Percentiles rank a stretch among this genome's conserved stretches.
Evolutionary conservation across 192 early-diverging fungal species (phyloP).

Genomic region (Jimgerdemannia flammicorona): DNA sequence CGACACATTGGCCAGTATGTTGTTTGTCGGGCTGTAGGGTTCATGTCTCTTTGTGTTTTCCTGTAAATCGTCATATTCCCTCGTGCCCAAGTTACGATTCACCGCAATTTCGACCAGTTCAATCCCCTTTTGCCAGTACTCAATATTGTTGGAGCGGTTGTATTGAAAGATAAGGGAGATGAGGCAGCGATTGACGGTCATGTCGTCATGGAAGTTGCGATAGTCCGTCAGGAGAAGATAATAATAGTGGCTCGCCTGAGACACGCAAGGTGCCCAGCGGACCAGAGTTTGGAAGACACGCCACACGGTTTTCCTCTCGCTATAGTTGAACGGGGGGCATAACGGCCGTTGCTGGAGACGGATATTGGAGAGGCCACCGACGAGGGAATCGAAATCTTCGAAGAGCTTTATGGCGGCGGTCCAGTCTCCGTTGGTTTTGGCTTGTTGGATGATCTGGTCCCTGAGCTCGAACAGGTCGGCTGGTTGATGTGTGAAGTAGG

Average conservation of each 20-base stretch:
- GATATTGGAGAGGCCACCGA: background rate
- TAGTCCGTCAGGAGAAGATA: background rate
- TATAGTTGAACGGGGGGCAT: too few species aligned
- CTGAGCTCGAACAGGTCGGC: too few species aligned
- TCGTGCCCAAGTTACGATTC: slow-evolving; percentile 13
- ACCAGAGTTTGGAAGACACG: background rate
- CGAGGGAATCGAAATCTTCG: background rate
- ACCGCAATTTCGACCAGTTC: slow-evolving; percentile 25
- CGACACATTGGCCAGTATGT: background rate
- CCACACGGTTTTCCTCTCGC: background rate
- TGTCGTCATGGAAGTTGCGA: background rate
- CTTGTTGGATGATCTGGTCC: background rate
- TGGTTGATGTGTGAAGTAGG: too few species aligned
- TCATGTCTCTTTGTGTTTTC: background rate
- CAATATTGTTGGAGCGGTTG: slow-evolving; percentile 4
- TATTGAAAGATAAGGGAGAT: slow-evolving; percentile 27
- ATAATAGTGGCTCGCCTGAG: background rate
- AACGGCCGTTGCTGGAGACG: too few species aligned
- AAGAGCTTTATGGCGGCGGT: background rate
- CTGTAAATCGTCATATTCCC: too few species aligned
- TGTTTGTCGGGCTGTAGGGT: background rate
- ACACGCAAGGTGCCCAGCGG: background rate
- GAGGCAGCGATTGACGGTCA: slow-evolving; percentile 21
- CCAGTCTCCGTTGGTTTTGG: background rate
- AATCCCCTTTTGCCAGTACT: slow-evolving; percentile 9